Percentiles rank a stretch among this genome's conserved stretches.
Evolutionary conservation across 139 green algal genomes (phyloP).

Genomic region (Chlamydomonas sp.): DNA sequence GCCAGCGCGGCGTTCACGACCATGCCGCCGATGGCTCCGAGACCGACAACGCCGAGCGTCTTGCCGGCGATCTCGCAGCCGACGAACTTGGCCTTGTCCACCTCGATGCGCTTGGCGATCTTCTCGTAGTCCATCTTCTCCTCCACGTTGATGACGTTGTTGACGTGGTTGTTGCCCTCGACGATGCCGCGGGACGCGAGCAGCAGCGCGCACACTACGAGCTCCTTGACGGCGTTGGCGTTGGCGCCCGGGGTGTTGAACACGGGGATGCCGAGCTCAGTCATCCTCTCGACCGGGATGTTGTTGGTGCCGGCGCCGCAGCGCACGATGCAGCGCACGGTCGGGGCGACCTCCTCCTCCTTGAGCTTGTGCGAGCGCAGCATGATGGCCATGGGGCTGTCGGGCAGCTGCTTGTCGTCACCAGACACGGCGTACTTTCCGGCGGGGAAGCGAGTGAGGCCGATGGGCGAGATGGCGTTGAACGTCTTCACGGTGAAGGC

Average conservation of each 20-base stretch:
- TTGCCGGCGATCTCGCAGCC: conserved; percentile 49
- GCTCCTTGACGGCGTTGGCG: conserved; percentile 51
- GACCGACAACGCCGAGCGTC: conserved; percentile 47
- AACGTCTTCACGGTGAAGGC: conserved; percentile 43
- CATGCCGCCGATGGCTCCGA: conserved; percentile 41
- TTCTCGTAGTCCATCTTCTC: conserved; percentile 46
- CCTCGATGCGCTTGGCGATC: conserved; percentile 44
- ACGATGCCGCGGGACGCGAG: conserved; percentile 42
- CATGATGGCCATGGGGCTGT: conserved; percentile 48
- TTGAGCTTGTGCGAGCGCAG: conserved; percentile 49
- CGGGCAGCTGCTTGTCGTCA: conserved; percentile 27
- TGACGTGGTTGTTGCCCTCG: conserved; percentile 40
- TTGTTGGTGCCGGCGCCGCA: conserved; percentile 53
- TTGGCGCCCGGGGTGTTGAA: conserved; percentile 56
- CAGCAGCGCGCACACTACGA: conserved; percentile 44
- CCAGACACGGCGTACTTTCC: conserved; percentile 40
- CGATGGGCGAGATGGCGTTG: conserved; percentile 44
- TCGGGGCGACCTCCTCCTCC: conserved; percentile 24
- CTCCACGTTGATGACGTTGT: conserved; percentile 43
- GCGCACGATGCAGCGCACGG: conserved; percentile 41
- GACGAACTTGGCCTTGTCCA: conserved; percentile 52
- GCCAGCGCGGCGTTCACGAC: conserved; percentile 45
- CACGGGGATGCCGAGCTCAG: conserved; percentile 48
- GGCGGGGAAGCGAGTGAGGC: conserved; percentile 34
- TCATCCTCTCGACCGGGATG: conserved; percentile 46